These are phyloP conservation scores for Fusarium hostae DNA, from an alignment of 2,329 filamentous ascomycete genomes.

Conservation along the genomic window DNA sequence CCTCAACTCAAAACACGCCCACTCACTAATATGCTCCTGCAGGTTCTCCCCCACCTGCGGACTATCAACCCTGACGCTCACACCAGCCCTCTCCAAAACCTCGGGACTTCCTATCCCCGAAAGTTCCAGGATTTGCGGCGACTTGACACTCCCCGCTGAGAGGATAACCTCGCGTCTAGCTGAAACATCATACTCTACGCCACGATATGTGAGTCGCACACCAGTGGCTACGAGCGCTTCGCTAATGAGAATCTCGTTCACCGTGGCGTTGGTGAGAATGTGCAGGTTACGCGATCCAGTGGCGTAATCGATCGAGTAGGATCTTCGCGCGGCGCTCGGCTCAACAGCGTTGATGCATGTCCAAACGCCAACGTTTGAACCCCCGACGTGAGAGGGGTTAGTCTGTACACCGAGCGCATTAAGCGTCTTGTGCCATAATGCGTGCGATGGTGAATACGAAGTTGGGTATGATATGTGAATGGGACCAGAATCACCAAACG, in stretches of 20 bases:
- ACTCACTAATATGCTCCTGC: conserved; percentile 56
- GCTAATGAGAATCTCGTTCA: conserved; percentile 43
- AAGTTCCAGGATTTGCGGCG: conserved; percentile 69
- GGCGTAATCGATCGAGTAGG: conserved; percentile 60
- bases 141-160: conserved; percentile 66
- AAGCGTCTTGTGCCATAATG: conserved; percentile 60
- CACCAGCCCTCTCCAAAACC: conserved; percentile 52
- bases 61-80: conserved; percentile 54
- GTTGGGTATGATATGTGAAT: conserved; percentile 60
- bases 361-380: conserved; percentile 62
- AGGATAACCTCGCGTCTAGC: conserved; percentile 66
- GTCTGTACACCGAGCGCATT: conserved; percentile 55
- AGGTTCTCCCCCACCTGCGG: conserved; percentile 61
- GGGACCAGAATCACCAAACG: conserved; percentile 58
- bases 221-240: conserved; percentile 45
- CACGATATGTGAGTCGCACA: conserved; percentile 51
- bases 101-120: conserved; percentile 65
- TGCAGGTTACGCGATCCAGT: conserved; percentile 57
- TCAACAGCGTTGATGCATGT: conserved; percentile 62
- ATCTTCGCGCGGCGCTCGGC: conserved; percentile 57
- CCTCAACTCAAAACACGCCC: too few relatives aligned
- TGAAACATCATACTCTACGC: conserved; percentile 50
- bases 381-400: conserved; percentile 59
- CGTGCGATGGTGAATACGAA: conserved; percentile 55
- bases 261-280: conserved; percentile 47